These are phyloP conservation scores for Chaetomium strumarium DNA, from an alignment of 2,329 filamentous ascomycete species.

Conservation along the genomic window DNA sequence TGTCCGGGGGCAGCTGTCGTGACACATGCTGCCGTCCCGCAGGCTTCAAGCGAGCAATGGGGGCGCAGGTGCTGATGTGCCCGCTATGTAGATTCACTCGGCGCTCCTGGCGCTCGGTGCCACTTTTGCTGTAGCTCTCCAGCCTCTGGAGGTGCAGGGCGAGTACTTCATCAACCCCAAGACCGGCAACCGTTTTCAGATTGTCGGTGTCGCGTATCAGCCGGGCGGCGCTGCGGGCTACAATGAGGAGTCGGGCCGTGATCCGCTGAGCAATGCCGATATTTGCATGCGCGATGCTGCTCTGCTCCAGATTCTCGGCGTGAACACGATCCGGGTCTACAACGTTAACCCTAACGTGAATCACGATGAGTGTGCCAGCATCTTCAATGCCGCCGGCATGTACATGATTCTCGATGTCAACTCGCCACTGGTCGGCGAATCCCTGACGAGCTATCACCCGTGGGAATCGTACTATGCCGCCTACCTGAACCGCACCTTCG, in stretches of 20 bases:
- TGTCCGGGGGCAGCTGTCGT: background rate
- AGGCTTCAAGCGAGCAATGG: background rate
- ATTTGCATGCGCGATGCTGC: constrained; percentile 59
- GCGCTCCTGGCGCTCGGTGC: constrained; percentile 49
- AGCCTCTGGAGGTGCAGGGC: constrained; percentile 50
- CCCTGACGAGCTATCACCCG: constrained; percentile 48
- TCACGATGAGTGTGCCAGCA: constrained; percentile 60
- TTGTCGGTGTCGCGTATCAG: constrained; percentile 64
- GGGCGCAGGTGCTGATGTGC: constrained; percentile 1
- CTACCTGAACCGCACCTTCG: constrained; percentile 62
- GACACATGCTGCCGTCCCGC: background rate
- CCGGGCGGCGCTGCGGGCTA: constrained; percentile 60
- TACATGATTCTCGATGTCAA: constrained; percentile 67
- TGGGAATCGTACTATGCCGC: constrained; percentile 53
- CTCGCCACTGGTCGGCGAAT: constrained; percentile 55
- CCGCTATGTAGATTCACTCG: constrained; percentile 31
- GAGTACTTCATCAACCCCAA: constrained; percentile 54
- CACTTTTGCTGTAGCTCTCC: constrained; percentile 50
- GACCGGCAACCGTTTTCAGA: constrained; percentile 56
- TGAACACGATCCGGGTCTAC: constrained; percentile 66
- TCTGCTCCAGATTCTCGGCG: constrained; percentile 57
- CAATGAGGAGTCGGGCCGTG: constrained; percentile 46
- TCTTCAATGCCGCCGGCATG: constrained; percentile 64
- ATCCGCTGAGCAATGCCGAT: constrained; percentile 54
- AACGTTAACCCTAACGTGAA: constrained; percentile 61